Evolutionary conservation across 108 stramenopile genomes (phyloP).

Genomic region (Pseudonitzschia delicatissima): DNA sequence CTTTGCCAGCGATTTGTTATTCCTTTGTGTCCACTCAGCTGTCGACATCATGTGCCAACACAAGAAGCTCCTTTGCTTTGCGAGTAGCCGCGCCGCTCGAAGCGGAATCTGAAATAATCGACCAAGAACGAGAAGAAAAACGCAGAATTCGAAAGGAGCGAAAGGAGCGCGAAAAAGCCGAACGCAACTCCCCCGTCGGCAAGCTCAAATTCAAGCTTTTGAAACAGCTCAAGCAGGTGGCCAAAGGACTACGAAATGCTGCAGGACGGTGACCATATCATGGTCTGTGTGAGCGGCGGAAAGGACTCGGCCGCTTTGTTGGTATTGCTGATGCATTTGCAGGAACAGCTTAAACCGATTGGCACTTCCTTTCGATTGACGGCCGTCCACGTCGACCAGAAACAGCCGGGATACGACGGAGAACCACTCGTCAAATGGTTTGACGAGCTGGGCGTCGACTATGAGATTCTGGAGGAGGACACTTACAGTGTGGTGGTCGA

Average conservation of each 20-base stretch:
- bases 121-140: neutral
- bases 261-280: slow-evolving; percentile 46
- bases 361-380: slow-evolving; percentile 27
- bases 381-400: slow-evolving; percentile 59
- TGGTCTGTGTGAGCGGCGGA: slow-evolving; percentile 44
- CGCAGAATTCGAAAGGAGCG: neutral
- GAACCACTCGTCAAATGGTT: slow-evolving; percentile 37
- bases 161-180: neutral
- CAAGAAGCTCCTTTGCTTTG: neutral
- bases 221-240: slow-evolving; percentile 34
- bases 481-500: slow-evolving; percentile 50
- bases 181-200: slow-evolving; percentile 6
- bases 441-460: slow-evolving; percentile 20
- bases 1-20: neutral
- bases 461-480: slow-evolving; percentile 42
- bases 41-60: neutral
- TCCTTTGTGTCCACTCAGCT: neutral
- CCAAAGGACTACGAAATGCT: slow-evolving; percentile 43
- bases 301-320: slow-evolving; percentile 52
- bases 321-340: slow-evolving; percentile 30
- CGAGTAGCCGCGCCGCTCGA: neutral
- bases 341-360: slow-evolving; percentile 20
- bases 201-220: slow-evolving; percentile 38
- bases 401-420: slow-evolving; percentile 56
- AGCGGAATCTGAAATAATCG: neutral